A percentile compares a stretch with the other conserved stretches of the same genome.
Evolutionary conservation across 768 basidiomycete species (phyloP).

Genomic region (Hygrocybe punicea): DNA sequence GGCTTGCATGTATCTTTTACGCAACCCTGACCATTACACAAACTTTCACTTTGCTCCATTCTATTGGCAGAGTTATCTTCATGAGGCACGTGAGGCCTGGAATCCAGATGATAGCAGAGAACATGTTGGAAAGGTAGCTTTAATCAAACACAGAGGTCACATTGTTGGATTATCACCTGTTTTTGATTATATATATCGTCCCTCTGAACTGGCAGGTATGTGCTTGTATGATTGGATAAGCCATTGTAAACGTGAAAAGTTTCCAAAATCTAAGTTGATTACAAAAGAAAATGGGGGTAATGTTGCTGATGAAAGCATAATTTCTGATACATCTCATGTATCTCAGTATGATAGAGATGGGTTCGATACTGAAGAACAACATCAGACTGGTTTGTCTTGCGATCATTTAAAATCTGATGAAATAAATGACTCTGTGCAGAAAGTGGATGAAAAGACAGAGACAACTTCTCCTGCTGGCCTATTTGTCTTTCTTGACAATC

Average conservation of each 20-base stretch:
- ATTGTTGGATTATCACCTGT: constrained; percentile 21
- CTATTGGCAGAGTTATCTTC: constrained; percentile 15
- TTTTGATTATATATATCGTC: constrained; percentile 28
- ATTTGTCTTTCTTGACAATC: constrained; percentile 6
- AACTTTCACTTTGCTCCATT: constrained; percentile 25
- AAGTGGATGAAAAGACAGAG: constrained; percentile 13
- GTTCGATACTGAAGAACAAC: too few species aligned
- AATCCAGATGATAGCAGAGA: constrained; percentile 6
- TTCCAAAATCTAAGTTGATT: background rate
- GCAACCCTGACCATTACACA: constrained; percentile 32
- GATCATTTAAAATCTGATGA: background rate
- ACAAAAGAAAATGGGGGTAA: background rate
- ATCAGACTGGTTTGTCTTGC: background rate
- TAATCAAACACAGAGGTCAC: constrained; percentile 15
- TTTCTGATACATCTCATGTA: constrained; percentile 19
- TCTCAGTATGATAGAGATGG: too few species aligned
- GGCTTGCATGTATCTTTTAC: constrained; percentile 24
- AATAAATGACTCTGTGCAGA: background rate
- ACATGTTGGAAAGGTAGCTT: constrained; percentile 16
- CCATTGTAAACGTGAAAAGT: constrained; percentile 12
- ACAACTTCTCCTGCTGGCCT: constrained; percentile 29
- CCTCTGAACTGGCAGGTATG: constrained; percentile 17
- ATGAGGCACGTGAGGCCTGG: constrained; percentile 14
- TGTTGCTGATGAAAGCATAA: background rate
- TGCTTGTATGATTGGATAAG: constrained; percentile 31